phyloP scores from a whole-genome alignment of 176 grass and related monocot species.

The Paspalum vaginatum region DNA sequence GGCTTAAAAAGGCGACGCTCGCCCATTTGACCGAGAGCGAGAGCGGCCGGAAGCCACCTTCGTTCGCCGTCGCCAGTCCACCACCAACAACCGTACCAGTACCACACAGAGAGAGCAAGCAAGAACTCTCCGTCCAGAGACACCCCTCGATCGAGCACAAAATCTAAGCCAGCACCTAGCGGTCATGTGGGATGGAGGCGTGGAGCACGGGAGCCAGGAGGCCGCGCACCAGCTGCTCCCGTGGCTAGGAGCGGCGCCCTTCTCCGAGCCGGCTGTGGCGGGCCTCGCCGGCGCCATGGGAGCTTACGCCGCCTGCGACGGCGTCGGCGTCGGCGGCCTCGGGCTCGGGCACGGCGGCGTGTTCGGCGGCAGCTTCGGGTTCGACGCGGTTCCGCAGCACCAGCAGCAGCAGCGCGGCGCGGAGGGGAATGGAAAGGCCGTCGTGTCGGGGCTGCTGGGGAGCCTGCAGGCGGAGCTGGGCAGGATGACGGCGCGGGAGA shows the following conservation, averaged over 20 bases:
- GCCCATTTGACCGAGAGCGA: constrained; percentile 64
- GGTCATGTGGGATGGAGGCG: constrained; percentile 68
- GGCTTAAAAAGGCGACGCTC: constrained; percentile 71
- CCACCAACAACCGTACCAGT: constrained; percentile 35
- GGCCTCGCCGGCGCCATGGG: constrained; percentile 26
- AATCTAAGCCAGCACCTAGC: not conserved
- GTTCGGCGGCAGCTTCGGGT: constrained; percentile 48
- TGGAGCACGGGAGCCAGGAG: constrained; percentile 69
- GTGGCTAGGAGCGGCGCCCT: constrained; percentile 51
- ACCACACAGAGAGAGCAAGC: no score
- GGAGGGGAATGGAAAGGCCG: constrained; percentile 45
- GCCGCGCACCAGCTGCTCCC: constrained; percentile 47
- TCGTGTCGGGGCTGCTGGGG: constrained; percentile 57
- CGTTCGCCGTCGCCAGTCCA: not conserved
- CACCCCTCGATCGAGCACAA: no score
- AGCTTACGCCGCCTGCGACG: constrained; percentile 39
- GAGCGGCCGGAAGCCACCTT: constrained; percentile 21
- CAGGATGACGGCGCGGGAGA: constrained; percentile 78
- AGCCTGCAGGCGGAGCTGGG: constrained; percentile 89
- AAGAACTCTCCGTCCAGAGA: not conserved
- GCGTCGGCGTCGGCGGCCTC: constrained; percentile 38
- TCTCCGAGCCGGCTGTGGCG: constrained; percentile 24
- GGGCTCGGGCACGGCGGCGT: constrained; percentile 48
- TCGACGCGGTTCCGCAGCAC: constrained; percentile 31
- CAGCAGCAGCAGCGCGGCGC: constrained; percentile 44